Conservation (phyloP, 163 green algal genomes). For the Picocystis sp. region DNA sequence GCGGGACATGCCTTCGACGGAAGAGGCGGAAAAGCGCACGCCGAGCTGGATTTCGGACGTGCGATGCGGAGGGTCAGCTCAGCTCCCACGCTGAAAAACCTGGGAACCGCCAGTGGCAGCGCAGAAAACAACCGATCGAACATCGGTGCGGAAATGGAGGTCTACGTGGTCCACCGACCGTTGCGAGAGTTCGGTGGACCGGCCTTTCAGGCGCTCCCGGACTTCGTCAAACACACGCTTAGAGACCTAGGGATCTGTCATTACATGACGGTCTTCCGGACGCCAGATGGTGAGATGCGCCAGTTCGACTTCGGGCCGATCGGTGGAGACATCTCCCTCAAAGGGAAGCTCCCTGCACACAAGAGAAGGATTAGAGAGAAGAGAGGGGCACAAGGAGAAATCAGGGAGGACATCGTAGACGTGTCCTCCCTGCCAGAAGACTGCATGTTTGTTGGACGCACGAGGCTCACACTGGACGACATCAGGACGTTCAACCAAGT, state of each 20-base stretch:
- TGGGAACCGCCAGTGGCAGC: too few relatives aligned
- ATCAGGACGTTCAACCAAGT: conserved; percentile 31
- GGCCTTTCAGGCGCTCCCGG: neutral
- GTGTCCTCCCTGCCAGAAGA: conserved; percentile 19
- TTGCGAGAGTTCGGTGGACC: conserved; percentile 5
- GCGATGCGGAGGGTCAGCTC: too few relatives aligned
- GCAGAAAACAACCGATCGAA: too few relatives aligned
- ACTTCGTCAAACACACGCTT: neutral
- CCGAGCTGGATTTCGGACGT: too few relatives aligned
- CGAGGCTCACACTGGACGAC: conserved; percentile 22
- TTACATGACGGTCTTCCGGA: conserved; percentile 39
- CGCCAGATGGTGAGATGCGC: conserved; percentile 18
- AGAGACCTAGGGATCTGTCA: conserved; percentile 33
- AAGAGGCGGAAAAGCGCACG: too few relatives aligned
- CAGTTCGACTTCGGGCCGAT: conserved; percentile 39
- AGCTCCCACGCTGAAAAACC: too few relatives aligned
- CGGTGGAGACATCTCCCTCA: conserved; percentile 20
- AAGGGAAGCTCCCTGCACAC: conserved; percentile 2
- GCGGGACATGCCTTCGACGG: too few relatives aligned
- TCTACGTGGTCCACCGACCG: conserved; percentile 4
- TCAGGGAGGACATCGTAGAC: conserved; percentile 20
- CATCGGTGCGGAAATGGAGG: neutral
- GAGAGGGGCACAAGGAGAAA: conserved; percentile 14
- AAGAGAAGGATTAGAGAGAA: conserved; percentile 3
- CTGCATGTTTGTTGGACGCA: conserved; percentile 28